These are phyloP conservation scores for Hypoxylon sp. DNA, from an alignment of 2,329 filamentous ascomycete genomes.

Conservation along the genomic window DNA sequence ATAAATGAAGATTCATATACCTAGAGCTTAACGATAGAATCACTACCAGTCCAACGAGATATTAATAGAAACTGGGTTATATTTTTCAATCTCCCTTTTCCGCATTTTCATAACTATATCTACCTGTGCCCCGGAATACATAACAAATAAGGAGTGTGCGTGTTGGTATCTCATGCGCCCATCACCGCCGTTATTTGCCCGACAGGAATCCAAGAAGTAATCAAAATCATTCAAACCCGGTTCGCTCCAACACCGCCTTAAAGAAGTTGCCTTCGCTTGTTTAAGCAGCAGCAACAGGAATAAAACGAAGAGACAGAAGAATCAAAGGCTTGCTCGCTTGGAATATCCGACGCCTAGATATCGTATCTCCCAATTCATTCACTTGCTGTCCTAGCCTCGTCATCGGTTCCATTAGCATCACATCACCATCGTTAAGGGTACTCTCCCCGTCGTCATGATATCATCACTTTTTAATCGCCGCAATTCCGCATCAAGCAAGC, in stretches of 20 bases:
- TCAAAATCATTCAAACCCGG: constrained; percentile 12
- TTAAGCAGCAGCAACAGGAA: constrained; percentile 17
- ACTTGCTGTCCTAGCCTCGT: background rate
- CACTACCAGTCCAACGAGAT: constrained; percentile 12
- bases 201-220: constrained; percentile 16
- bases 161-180: constrained; percentile 40
- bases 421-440: constrained; percentile 6
- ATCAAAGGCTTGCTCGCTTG: constrained; percentile 31
- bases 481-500: constrained; percentile 1
- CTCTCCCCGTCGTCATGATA: background rate
- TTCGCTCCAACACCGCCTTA: constrained; percentile 10
- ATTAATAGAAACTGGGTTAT: constrained; percentile 15
- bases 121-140: constrained; percentile 26
- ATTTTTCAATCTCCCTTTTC: constrained; percentile 38
- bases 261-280: constrained; percentile 27
- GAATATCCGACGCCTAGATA: constrained; percentile 33
- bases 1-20: background rate
- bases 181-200: constrained; percentile 22
- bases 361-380: constrained; percentile 21
- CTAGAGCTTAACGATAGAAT: constrained; percentile 2
- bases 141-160: constrained; percentile 42
- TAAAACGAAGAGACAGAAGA: constrained; percentile 8
- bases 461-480: constrained; percentile 7
- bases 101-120: constrained; percentile 34
- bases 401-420: constrained; percentile 11